Base-by-base conservation (phyloP, 805 yeast species). In the Barnettozyma vustinii region DNA sequence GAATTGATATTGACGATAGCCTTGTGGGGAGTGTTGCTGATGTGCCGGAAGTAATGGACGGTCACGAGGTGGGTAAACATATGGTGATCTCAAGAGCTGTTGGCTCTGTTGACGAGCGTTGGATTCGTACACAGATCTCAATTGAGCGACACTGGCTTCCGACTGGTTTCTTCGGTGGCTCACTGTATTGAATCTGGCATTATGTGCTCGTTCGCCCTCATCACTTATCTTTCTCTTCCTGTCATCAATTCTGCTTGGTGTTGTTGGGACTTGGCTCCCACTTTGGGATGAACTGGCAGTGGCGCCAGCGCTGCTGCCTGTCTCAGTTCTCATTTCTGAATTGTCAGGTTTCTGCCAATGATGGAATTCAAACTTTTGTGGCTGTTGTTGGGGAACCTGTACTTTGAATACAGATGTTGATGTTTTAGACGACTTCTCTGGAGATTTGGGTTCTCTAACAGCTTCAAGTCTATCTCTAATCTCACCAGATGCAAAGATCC, bases 281-380 rank as follows among this genome's bases (percentile, higher is more conserved):
- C 21, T 30, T 8, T 42, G 21, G 6, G 46, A 21, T 6, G 49
- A 44, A 13, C 40, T 40, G n/a, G 43, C 30, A 9, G 54, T 47
- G 4, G 51, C 43, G 25, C 48, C 48, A 9, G 46, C 23, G 6
- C 52, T 37, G 10, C 53, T 40, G 13, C 42, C 12, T 12, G 33
- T 20, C 20, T 44, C 48, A 9, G 46, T 18, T 37, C 40, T 44
- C 20, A 5, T 36, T 15, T 23, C 42, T 21, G 48, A 19, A 25
- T 52, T 52, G 9, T 52, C 59, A 1, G 66, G 66, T 33, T 51
- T 53, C 39, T 61, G 64, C 64, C 64, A 62, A 45, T 62, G 66
- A 42, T 60, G 66, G 50, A 62, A 62, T 40, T 61, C 59, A 37
- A 58, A 60, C 36, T 62, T 39, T 13, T 39, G 42, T 23, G 42